phyloP scores from a whole-genome alignment of 257 asterid species.

The Asclepias syriaca region DNA sequence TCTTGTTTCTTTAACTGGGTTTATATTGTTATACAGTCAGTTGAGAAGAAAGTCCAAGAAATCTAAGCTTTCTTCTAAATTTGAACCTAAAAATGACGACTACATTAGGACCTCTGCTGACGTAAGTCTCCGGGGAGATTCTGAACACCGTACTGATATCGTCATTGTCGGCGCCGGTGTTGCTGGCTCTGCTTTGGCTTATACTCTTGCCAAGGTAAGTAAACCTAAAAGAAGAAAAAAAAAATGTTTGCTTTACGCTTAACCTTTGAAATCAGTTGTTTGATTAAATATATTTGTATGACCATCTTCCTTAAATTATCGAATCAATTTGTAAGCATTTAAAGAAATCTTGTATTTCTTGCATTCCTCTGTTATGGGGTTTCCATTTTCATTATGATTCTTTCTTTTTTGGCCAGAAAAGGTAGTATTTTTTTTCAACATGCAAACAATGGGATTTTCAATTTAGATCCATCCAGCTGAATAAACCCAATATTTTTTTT shows the following conservation, averaged over 20 bases:
- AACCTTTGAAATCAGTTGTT: too few species aligned
- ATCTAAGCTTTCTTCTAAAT: conserved; percentile 20
- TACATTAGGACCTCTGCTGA: conserved; percentile 21
- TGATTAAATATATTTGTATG: too few species aligned
- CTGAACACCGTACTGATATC: conserved; percentile 7
- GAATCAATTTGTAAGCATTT: too few species aligned
- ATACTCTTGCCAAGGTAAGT: conserved; percentile 25
- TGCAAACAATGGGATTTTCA: background rate
- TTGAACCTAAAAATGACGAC: conserved; percentile 20
- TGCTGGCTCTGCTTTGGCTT: conserved; percentile 26
- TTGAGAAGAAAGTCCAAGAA: conserved; percentile 19
- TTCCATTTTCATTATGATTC: too few species aligned
- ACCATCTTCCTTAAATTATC: too few species aligned
- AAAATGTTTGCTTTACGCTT: conserved; percentile 3
- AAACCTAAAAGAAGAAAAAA: too few species aligned
- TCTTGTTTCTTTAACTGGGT: conserved; percentile 14
- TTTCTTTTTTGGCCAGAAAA: background rate
- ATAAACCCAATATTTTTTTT: background rate
- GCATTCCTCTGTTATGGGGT: background rate
- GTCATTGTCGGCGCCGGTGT: conserved; percentile 21
- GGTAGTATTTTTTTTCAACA: background rate
- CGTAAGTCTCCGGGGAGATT: conserved; percentile 5
- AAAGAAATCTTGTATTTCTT: background rate
- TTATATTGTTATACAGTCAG: conserved; percentile 5
- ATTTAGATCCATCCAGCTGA: background rate